These are phyloP conservation scores for Rutidosis leptorrhynchoides DNA, from an alignment of 129 eudicot genomes.

Conservation along the genomic window DNA sequence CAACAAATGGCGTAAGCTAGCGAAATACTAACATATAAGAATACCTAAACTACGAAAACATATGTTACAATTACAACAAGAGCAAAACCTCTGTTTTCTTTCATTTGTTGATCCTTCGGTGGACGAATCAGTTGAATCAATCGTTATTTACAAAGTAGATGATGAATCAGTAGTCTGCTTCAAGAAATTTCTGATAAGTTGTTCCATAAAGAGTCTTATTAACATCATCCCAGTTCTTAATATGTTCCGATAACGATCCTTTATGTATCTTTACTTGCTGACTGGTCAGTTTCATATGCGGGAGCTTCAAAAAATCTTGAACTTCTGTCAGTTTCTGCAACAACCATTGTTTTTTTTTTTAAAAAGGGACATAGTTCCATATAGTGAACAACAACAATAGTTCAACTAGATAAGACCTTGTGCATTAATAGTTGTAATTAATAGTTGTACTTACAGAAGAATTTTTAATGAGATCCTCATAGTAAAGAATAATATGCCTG, in stretches of 20 bases:
- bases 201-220: conserved; percentile 65
- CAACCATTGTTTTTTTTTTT: too few relatives aligned
- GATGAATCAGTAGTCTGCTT: conserved; percentile 47
- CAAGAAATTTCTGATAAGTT: conserved; percentile 57
- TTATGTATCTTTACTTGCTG: conserved; percentile 79
- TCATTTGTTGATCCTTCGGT: neutral
- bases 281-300: conserved; percentile 53
- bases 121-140: conserved; percentile 23
- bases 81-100: neutral
- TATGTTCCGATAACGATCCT: conserved; percentile 64
- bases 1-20: conserved; percentile 24
- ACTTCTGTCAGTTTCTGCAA: conserved; percentile 66
- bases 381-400: neutral
- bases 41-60: conserved; percentile 22
- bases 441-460: conserved; percentile 52
- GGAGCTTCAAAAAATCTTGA: conserved; percentile 58
- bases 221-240: conserved; percentile 64
- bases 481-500: conserved; percentile 58
- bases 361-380: neutral
- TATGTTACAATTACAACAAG: conserved; percentile 9
- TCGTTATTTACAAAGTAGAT: conserved; percentile 26
- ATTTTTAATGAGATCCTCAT: conserved; percentile 71
- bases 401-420: neutral
- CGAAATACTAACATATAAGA: conserved; percentile 28
- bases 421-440: conserved; percentile 36